Conservation (phyloP, 805 yeast species). For the Yamadazyma laniorum region DNA sequence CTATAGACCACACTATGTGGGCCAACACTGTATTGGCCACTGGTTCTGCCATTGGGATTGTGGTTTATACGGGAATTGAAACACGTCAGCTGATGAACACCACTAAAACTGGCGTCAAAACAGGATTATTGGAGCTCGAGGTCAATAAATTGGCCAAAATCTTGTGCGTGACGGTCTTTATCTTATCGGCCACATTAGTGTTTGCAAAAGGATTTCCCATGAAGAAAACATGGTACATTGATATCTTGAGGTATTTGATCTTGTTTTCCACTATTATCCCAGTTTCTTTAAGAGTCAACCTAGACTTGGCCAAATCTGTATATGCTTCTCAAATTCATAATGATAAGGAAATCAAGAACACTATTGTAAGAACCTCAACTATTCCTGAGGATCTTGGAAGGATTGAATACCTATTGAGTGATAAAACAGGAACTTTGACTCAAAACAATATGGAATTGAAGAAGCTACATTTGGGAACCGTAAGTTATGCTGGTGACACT, state of each 20-base stretch:
- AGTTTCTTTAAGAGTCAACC: slow-evolving; percentile 88
- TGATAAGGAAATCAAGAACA: slow-evolving; percentile 74
- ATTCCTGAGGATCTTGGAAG: slow-evolving; percentile 98
- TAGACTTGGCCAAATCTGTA: slow-evolving; percentile 93
- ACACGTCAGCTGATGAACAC: slow-evolving; percentile 96
- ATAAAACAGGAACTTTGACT: slow-evolving; percentile 96
- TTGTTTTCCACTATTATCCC: slow-evolving; percentile 95
- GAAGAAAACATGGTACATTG: slow-evolving; percentile 76
- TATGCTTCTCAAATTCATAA: slow-evolving; percentile 94
- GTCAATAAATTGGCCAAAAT: slow-evolving; percentile 86
- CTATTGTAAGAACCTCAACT: slow-evolving; percentile 94
- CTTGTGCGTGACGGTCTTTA: slow-evolving; percentile 80
- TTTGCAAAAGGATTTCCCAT: slow-evolving; percentile 70
- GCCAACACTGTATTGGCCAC: slow-evolving; percentile 97
- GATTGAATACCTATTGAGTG: slow-evolving; percentile 86
- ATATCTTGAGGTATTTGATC: slow-evolving; percentile 85
- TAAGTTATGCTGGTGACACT: slow-evolving; percentile 88
- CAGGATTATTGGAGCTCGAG: slow-evolving; percentile 87
- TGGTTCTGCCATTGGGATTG: slow-evolving; percentile 85
- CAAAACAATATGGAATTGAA: slow-evolving; percentile 98
- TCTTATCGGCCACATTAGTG: slow-evolving; percentile 74
- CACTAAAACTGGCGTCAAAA: slow-evolving; percentile 79
- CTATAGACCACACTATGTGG: slow-evolving; percentile 94
- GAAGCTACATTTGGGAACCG: slow-evolving; percentile 88
- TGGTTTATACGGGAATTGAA: slow-evolving; percentile 87